Evolutionary conservation across 1,139 yeast species (phyloP).

Genomic region (Saccharomyces uvarum): DNA sequence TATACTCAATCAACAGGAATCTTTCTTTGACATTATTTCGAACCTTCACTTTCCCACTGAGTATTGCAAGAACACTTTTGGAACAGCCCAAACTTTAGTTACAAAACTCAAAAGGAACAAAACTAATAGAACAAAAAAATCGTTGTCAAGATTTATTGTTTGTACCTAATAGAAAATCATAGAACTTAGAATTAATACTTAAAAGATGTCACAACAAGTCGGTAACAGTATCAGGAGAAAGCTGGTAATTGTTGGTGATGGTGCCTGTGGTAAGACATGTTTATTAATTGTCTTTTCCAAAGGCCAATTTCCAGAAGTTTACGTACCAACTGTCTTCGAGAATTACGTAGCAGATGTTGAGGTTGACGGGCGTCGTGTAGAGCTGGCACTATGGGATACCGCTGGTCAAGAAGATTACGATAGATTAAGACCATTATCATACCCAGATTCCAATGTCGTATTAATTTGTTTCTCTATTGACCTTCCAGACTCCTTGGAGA

Average conservation of each 20-base stretch:
- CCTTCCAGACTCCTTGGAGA: conserved; percentile 86
- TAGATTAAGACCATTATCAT: conserved; percentile 85
- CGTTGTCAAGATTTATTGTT: neutral
- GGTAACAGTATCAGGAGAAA: conserved; percentile 41
- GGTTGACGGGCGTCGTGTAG: conserved; percentile 90
- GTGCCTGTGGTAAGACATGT: conserved; percentile 81
- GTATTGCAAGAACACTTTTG: neutral
- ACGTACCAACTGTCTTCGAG: conserved; percentile 92
- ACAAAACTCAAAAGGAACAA: neutral
- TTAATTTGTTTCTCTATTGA: conserved; percentile 88
- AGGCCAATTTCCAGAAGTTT: conserved; percentile 93
- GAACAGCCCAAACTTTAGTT: neutral
- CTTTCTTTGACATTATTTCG: neutral
- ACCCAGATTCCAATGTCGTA: conserved; percentile 89
- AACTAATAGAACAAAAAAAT: neutral
- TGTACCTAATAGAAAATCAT: neutral
- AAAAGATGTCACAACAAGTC: conserved; percentile 29
- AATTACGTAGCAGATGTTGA: conserved; percentile 92
- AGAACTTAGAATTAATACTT: conserved; percentile 5
- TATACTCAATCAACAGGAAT: neutral
- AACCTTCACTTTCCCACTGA: neutral
- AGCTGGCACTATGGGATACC: conserved; percentile 94
- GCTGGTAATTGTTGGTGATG: conserved; percentile 80
- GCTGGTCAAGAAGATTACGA: conserved; percentile 98
- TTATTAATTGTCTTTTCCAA: conserved; percentile 78